phyloP scores from a whole-genome alignment of 257 asterid genomes.

The Nicotiana knightiana region DNA sequence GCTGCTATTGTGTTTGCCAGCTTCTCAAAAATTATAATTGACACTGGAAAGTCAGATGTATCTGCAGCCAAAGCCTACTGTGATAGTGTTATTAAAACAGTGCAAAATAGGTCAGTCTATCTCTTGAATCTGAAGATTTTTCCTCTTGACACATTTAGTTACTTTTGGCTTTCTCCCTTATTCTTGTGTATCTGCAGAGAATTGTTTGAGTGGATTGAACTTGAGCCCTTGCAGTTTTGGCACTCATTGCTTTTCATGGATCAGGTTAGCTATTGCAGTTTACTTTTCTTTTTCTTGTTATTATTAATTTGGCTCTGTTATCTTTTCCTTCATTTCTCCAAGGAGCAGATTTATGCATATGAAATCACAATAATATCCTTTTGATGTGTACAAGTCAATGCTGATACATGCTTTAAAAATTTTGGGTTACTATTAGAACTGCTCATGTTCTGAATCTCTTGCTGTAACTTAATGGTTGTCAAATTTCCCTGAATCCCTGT shows the following conservation, averaged over 20 bases:
- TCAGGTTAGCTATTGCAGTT: conserved; percentile 52
- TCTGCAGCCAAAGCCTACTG: conserved; percentile 93
- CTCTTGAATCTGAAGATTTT: conserved; percentile 7
- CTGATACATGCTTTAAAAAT: neutral
- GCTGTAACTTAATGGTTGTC: conserved; percentile 1
- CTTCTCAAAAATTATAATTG: conserved; percentile 76
- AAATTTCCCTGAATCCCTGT: neutral
- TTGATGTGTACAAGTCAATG: neutral
- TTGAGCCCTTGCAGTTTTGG: conserved; percentile 92
- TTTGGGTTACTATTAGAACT: neutral
- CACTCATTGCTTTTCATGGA: conserved; percentile 96
- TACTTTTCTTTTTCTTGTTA: neutral
- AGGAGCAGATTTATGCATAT: neutral
- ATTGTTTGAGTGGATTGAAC: conserved; percentile 91
- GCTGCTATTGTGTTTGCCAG: conserved; percentile 73
- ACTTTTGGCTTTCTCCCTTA: conserved; percentile 16
- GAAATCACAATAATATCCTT: neutral
- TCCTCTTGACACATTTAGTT: neutral
- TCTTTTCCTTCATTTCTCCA: conserved; percentile 3
- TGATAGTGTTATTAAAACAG: conserved; percentile 74
- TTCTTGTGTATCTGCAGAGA: conserved; percentile 43
- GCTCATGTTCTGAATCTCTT: neutral
- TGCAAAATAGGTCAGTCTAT: conserved; percentile 65
- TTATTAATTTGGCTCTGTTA: neutral
- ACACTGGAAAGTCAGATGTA: conserved; percentile 84